Evolutionary conservation across 306 rosid species (phyloP), one percentile per base, ranked within the genome.

Genomic region (Lathyrus oleraceus): DNA sequence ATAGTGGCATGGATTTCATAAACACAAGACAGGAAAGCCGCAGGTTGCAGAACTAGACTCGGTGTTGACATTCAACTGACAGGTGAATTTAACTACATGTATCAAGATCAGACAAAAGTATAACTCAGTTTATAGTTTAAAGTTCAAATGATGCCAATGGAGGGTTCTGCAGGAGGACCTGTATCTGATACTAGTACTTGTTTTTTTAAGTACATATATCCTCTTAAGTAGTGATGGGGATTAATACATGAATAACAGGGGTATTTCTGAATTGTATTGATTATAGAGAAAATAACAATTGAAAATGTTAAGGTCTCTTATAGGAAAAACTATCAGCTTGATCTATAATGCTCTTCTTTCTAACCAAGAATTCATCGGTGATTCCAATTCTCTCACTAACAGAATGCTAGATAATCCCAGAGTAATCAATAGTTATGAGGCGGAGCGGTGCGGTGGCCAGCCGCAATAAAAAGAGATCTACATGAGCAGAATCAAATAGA

Each of bases 141-240:
- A 32, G 47, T 49, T 35, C 61, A 45, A 65, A 15, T 23, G 43
- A 76, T 32, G 64, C 44, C 23, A 54, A 69, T n/a, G 40, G 51
- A 73, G 23, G 38, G 64, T 53, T 74, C 65, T 39, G 60, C 28
- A 52, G 27, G 27, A 74, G 19, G 64, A 43, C 38, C 27, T 28
- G 67, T 8, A 64, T 65, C 28, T 65, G 48, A 74, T 65, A 74
- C 60, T 54, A 32, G 7, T 65, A 74, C 60, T 54, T 43, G 7
- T 59, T 42, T 12, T 8, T 13, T 32, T 5, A 16, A 65, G 43
- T 60, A 28, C 53, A 69, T 53, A 69, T 21, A 69, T 38, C 51
- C 63, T 32, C 48, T 9, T 53, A 71, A 63, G 25, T 70, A 28
- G 40, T 52, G 53, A 15, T 15, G 21, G 14, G 23, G 57, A 51